These are phyloP conservation scores for Hordeum marinum DNA, from an alignment of 176 grass and related monocot genomes.

Conservation along the genomic window DNA sequence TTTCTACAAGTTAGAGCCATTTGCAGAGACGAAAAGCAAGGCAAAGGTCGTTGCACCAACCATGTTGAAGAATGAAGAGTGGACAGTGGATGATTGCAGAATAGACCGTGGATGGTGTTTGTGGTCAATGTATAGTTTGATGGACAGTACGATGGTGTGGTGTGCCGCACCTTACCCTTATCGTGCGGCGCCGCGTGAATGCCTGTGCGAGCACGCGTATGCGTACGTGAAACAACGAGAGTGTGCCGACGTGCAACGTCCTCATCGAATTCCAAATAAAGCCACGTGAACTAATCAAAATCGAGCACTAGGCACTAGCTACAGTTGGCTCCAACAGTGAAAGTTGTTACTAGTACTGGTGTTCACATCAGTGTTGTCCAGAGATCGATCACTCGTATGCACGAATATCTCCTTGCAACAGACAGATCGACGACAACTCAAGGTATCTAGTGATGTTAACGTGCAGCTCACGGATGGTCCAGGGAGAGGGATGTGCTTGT, in stretches of 20 bases:
- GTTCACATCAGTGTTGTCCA: neutral
- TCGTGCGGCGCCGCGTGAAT: neutral
- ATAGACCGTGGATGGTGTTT: neutral
- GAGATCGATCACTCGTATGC: neutral
- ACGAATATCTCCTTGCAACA: neutral
- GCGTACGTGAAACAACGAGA: no score
- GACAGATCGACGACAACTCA: neutral
- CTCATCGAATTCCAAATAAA: neutral
- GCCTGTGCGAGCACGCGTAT: no score
- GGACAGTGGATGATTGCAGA: neutral
- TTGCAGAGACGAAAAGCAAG: neutral
- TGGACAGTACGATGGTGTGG: neutral
- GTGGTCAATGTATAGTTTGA: no score
- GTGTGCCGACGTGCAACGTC: neutral
- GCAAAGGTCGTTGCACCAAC: neutral
- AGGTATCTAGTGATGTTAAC: neutral
- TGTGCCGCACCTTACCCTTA: no score
- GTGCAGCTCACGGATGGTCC: no score
- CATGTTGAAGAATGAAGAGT: neutral
- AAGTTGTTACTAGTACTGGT: neutral
- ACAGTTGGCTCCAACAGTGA: neutral
- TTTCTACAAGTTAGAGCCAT: no score
- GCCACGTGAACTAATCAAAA: neutral
- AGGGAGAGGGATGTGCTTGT: no score
- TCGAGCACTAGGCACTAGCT: neutral